Base-by-base conservation (phyloP, 2,329 filamentous ascomycete genomes). In the Pseudogymnoascus sp. region DNA sequence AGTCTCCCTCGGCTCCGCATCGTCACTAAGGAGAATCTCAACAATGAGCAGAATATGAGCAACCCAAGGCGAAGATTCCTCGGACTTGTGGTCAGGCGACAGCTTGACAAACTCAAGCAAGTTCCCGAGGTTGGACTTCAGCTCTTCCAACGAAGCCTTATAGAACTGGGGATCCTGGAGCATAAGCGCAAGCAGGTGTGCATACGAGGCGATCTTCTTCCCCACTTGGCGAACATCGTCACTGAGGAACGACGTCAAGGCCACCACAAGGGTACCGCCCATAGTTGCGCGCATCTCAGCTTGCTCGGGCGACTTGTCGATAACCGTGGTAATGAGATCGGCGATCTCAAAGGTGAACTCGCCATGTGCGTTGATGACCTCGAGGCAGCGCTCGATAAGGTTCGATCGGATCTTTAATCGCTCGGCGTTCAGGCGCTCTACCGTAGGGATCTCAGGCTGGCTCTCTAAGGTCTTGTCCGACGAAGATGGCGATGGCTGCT, bases 1-100 rank as follows among this genome's bases (percentile, higher is more conserved):
- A 26, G 90, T 87, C 65, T 89, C 84, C 4, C 83, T 79, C 2
- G 93, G 92, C 67, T 93, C 87, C 70, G 91, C 88, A 74, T 97
- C 95, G 69, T 96, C 90, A 13, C 89, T 88, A n/a, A 99, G 80
- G 33, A 97, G 80, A 62, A 90, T 90, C 78, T 99, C 95, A 60
- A 97, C 82, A 60, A 99, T 89, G 15, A 97, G 82, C 35, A 99
- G 80, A 33, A 97, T 86, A 71, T 95, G 93, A 11, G 91, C 90
- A 67, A 97, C 88, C 92, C 93, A 99, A 1, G 91, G 90, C 4
- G 92, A 90, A n/a, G 91, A 80, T 64, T 95, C 89, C 60, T 96
- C 90, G 0, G 82, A 78, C 3, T 88, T 81, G 63, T 87, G 84
- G 26, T 87, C 84, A 0, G 85, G 78, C 4, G 85, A 80, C 3